Evolutionary conservation across 495 filamentous ascomycete species (phyloP).

Genomic region (Pyronema domesticum): DNA sequence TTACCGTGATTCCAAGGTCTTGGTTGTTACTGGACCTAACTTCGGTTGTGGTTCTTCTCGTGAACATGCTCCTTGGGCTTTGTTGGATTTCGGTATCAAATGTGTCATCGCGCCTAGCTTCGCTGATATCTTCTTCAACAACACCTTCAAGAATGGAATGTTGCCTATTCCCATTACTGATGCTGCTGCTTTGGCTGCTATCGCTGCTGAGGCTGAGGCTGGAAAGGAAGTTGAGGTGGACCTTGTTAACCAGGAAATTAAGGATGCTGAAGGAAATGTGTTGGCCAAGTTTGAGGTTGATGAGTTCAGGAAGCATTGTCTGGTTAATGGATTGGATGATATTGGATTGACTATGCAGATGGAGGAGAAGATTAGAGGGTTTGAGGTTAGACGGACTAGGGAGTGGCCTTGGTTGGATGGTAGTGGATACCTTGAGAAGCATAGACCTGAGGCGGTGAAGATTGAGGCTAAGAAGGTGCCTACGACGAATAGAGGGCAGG

Average conservation of each 20-base stretch:
- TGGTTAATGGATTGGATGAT: conserved; percentile 89
- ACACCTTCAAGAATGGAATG: conserved; percentile 99
- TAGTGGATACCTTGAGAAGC: conserved; percentile 54
- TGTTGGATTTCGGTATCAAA: conserved; percentile 90
- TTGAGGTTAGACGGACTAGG: conserved; percentile 56
- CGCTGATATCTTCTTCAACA: conserved; percentile 99
- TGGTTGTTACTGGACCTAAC: conserved; percentile 84
- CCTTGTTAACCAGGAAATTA: conserved; percentile 69
- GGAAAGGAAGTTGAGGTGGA: conserved; percentile 84
- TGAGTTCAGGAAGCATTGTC: conserved; percentile 79
- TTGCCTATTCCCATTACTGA: conserved; percentile 65
- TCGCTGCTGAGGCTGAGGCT: conserved; percentile 64
- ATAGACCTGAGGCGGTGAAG: conserved; percentile 41
- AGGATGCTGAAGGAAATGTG: conserved; percentile 49
- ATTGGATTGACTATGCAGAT: conserved; percentile 88
- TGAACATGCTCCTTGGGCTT: conserved; percentile 94
- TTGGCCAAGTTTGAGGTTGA: conserved; percentile 73
- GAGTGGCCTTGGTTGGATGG: conserved; percentile 91
- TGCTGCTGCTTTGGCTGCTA: conserved; percentile 42
- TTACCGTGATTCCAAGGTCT: conserved; percentile 70
- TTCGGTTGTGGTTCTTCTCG: conserved; percentile 89
- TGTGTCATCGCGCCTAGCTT: conserved; percentile 84
- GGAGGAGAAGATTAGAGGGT: conserved; percentile 69
- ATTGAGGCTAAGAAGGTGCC: conserved; percentile 68
- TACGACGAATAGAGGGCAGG: conserved; percentile 77